These are phyloP conservation scores for Neckera pumila DNA, from an alignment of 225 moss, liverwort and hornwort species.

Conservation along the genomic window DNA sequence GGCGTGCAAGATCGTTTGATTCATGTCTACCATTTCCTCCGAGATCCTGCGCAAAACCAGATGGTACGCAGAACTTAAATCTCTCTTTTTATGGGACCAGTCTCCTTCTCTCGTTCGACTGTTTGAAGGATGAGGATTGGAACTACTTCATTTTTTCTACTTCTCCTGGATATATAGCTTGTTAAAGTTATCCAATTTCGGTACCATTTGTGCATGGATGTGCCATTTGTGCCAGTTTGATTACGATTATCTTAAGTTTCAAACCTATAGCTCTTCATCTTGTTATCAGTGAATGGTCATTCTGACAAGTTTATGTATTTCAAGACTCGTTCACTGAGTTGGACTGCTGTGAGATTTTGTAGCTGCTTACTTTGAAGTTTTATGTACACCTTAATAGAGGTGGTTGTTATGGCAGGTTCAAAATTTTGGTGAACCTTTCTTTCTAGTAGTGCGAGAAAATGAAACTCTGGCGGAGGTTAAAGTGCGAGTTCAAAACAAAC, in stretches of 20 bases:
- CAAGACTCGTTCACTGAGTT: neutral
- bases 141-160: neutral
- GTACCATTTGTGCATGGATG: neutral
- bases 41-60: constrained; percentile 39
- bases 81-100: neutral
- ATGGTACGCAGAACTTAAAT: neutral
- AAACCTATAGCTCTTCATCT: neutral
- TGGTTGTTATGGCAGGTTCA: constrained; percentile 15
- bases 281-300: neutral
- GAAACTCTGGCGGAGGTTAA: constrained; percentile 79
- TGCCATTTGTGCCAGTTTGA: neutral
- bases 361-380: neutral
- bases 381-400: neutral
- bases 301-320: neutral
- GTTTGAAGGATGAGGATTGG: neutral
- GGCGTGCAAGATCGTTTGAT: constrained; percentile 73
- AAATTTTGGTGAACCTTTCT: constrained; percentile 76
- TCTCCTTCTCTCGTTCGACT: neutral
- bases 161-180: neutral
- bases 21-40: constrained; percentile 89
- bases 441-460: constrained; percentile 72
- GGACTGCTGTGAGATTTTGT: neutral
- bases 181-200: neutral
- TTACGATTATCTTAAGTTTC: neutral
- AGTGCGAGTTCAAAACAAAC: constrained; percentile 64